Evolutionary conservation across 163 green algal genomes (phyloP), one percentile per base, ranked within the genome.

Genomic region (Scenedesmus sp.): DNA sequence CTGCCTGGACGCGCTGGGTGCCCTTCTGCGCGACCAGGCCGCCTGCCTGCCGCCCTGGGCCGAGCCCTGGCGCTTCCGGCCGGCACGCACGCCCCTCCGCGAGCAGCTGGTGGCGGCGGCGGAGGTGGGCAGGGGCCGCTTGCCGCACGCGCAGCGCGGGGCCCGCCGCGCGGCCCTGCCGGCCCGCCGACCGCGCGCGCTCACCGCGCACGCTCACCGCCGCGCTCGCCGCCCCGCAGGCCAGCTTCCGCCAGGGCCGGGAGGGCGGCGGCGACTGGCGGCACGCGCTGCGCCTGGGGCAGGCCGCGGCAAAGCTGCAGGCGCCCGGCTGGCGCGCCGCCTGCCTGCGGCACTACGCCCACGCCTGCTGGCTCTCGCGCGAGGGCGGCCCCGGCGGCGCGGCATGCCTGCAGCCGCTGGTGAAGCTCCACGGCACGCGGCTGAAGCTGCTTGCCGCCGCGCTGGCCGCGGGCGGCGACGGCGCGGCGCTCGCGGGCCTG

Each of bases 381-480:
- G 31, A 9, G 24, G 3, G 18, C 2, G 36, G 58, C 17, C 11
- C 26, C 24, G 28, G 39, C 3, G 34, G 45, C 15, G 0, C 47
- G 2, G 66, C 50, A 17, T 36, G n/a, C 3, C 70, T 78, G 56
- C 70, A 60, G 42, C 70, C 70, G 2, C 57, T 63, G 36, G 57
- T 70, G 4, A 70, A 63, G 57, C 70, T 78, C 5, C 70, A 78
- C 56, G 70, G 70, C 24, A 53, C 11, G 11, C 39, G 70, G 39
- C 29, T 78, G 26, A 70, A 70, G 42, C 42, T 60, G 70, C 36
- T 70, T 33, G 42, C 45, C 20, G 63, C 2, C 26, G 63, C 2
- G 0, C 18, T 2, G 26, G 42, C 15, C 22, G 26, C 24, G 48
- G 47, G 4, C 0, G 47, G 28, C 4, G 29, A 54, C 13, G 20